Conservation (phyloP, 169 alveolate species). For the Cryptosporidium sp. region DNA sequence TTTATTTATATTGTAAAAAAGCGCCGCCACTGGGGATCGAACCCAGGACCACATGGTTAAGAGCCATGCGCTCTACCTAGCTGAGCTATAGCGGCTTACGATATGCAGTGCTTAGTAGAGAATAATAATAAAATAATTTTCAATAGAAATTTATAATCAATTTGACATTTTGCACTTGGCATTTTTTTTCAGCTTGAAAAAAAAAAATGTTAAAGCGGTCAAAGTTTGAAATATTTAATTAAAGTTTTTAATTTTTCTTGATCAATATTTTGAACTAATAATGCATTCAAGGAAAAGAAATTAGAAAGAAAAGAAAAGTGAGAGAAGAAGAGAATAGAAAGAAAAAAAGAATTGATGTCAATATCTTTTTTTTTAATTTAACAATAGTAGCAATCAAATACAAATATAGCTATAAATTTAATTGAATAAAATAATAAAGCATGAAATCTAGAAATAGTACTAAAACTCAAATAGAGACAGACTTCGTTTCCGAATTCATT, state of each 20-base stretch:
- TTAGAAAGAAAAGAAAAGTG: not conserved
- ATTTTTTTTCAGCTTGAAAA: not conserved
- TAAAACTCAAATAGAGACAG: not conserved
- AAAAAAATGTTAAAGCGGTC: not conserved
- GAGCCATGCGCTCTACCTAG: conserved; percentile 91
- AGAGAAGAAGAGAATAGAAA: not conserved
- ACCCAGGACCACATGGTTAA: conserved; percentile 91
- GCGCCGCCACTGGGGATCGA: conserved; percentile 90
- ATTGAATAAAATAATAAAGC: not conserved
- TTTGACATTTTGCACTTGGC: not conserved
- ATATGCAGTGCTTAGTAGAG: not conserved
- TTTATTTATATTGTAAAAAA: not conserved
- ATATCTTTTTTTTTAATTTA: no score
- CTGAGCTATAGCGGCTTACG: conserved; percentile 88
- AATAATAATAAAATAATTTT: not conserved
- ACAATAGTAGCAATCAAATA: no score
- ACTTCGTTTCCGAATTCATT: conserved; percentile 7
- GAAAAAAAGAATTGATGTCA: no score
- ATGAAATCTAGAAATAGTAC: not conserved
- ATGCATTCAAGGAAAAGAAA: not conserved
- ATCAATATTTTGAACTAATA: no score
- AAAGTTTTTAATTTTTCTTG: not conserved
- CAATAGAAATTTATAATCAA: not conserved
- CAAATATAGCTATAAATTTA: no score
- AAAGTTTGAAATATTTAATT: not conserved